phyloP scores from a whole-genome alignment of 225 moss, liverwort and hornwort species.

The Polytrichum formosum region DNA sequence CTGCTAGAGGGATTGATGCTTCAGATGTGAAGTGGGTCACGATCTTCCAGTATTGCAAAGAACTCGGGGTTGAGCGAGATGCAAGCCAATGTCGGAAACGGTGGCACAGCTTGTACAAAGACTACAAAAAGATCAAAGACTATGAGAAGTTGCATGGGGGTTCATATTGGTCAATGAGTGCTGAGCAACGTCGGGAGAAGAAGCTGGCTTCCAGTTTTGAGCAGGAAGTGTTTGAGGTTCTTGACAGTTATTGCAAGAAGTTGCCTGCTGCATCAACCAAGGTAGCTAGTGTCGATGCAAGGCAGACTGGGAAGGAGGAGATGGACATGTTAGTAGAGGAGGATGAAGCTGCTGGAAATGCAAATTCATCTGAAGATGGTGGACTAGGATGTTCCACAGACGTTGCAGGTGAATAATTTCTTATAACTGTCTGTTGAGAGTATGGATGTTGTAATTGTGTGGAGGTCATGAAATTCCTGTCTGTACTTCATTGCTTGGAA shows the following conservation, averaged over 20 bases:
- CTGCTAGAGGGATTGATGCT: slow-evolving; percentile 50
- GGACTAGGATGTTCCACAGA: slow-evolving; percentile 47
- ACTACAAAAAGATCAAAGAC: slow-evolving; percentile 93
- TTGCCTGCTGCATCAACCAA: slow-evolving; percentile 45
- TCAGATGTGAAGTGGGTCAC: slow-evolving; percentile 83
- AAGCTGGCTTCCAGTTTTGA: slow-evolving; percentile 90
- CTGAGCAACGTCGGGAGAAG: slow-evolving; percentile 76
- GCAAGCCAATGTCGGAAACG: slow-evolving; percentile 88
- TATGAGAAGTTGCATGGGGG: slow-evolving; percentile 55
- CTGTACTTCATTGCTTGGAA: too few species aligned
- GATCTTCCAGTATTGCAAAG: slow-evolving; percentile 77
- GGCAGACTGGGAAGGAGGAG: slow-evolving; percentile 45
- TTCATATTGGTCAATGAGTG: slow-evolving; percentile 81
- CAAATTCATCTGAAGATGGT: slow-evolving; percentile 37
- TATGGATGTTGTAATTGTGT: too few species aligned
- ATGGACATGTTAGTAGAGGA: slow-evolving; percentile 43
- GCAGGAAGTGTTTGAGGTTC: slow-evolving; percentile 75
- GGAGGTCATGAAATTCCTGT: too few species aligned
- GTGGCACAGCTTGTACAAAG: slow-evolving; percentile 92
- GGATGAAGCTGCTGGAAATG: slow-evolving; percentile 40
- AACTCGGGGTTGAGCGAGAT: slow-evolving; percentile 69
- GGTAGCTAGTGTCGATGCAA: slow-evolving; percentile 18
- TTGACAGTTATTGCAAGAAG: slow-evolving; percentile 61
- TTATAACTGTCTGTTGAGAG: too few species aligned
- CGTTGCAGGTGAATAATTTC: slow-evolving; percentile 30